Base-by-base conservation (phyloP, 768 basidiomycete genomes). In the Mrakia blollopis region DNA sequence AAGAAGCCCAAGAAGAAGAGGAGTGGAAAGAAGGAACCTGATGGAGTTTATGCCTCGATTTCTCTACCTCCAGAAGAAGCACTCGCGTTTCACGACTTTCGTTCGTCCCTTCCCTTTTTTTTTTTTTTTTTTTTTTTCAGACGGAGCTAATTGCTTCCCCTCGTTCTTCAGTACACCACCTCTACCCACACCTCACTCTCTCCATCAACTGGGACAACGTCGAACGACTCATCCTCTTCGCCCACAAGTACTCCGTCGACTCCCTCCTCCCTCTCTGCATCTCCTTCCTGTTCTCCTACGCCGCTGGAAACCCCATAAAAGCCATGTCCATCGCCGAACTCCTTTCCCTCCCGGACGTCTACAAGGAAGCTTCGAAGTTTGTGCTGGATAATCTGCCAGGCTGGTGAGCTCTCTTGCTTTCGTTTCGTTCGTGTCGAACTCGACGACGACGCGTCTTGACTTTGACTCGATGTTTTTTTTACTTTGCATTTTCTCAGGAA, bases 141-240 rank as follows among this genome's bases (percentile, higher is more conserved):
- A 44, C 16, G n/a, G n/a, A n/a, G n/a, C n/a, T n/a, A n/a, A n/a
- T n/a, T n/a, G 0, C 4, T 35, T 61, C 8, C 16, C 72, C 25
- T 30, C 39, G 21, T 25, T 25, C 35, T 18, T 2, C 72, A 73
- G 72, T 75, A 2, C 52, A 68, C 23, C 74, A 75, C 37, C 30
- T 75, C 13, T 75, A 75, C 39, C 74, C 74, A 6, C 74, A 75
- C n/a, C 67, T 75, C 47, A 28, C 52, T 10, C 65, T 75, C 23
- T 52, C 65, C 25, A 25, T 65, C 13, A 39, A 41, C 32, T 75
- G 74, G 74, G 28, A 44, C 23, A 75, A 41, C 54, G 47, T 75
- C 67, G 74, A 75, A 25, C 32, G 37, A 0, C 52, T 69, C 25
- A 54, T 65, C 52, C 28, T 57, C n/a, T 75, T 75, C n/a, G 67